phyloP scores from a whole-genome alignment of 1,284 basidiomycete species.

The Porogramme epimiltina region DNA sequence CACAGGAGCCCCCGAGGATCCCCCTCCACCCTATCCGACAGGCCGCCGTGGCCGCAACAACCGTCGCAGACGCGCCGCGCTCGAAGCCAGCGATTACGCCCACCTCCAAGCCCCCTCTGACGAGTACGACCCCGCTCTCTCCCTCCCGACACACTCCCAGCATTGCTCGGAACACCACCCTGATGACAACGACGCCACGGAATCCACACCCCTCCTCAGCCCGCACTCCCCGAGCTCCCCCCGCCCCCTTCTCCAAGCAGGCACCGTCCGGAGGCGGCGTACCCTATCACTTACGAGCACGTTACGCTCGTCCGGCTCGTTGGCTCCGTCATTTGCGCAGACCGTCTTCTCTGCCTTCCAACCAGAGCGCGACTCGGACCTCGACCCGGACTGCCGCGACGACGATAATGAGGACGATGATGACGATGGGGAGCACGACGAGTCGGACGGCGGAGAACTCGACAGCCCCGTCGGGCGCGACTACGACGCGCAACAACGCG shows the following conservation, averaged over 20 bases:
- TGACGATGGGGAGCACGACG: slow-evolving; percentile 12
- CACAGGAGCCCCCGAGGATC: slow-evolving; percentile 42
- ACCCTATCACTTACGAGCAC: slow-evolving; percentile 60
- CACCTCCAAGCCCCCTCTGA: slow-evolving; percentile 36
- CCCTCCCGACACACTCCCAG: slow-evolving; percentile 1
- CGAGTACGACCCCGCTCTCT: slow-evolving; percentile 25
- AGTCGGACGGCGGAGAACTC: slow-evolving; percentile 15
- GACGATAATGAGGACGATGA: slow-evolving; percentile 15
- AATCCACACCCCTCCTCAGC: slow-evolving; percentile 45
- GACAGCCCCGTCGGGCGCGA: slow-evolving; percentile 14
- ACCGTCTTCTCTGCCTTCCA: slow-evolving; percentile 66
- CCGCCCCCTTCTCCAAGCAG: slow-evolving; percentile 19
- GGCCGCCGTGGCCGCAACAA: slow-evolving; percentile 42
- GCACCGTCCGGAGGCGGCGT: slow-evolving; percentile 34
- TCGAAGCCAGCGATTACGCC: slow-evolving; percentile 23
- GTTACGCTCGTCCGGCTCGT: slow-evolving; percentile 46
- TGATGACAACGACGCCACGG: slow-evolving; percentile 32
- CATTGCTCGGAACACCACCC: background rate
- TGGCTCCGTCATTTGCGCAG: slow-evolving; percentile 63
- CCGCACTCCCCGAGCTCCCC: slow-evolving; percentile 24
- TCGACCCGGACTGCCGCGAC: slow-evolving; percentile 36
- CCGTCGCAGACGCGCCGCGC: slow-evolving; percentile 28
- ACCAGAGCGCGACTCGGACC: slow-evolving; percentile 42
- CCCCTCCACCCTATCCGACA: slow-evolving; percentile 70
- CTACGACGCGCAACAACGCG: slow-evolving; percentile 22